phyloP scores from a whole-genome alignment of 2,329 filamentous ascomycete species.

The Penicillium sp. region DNA sequence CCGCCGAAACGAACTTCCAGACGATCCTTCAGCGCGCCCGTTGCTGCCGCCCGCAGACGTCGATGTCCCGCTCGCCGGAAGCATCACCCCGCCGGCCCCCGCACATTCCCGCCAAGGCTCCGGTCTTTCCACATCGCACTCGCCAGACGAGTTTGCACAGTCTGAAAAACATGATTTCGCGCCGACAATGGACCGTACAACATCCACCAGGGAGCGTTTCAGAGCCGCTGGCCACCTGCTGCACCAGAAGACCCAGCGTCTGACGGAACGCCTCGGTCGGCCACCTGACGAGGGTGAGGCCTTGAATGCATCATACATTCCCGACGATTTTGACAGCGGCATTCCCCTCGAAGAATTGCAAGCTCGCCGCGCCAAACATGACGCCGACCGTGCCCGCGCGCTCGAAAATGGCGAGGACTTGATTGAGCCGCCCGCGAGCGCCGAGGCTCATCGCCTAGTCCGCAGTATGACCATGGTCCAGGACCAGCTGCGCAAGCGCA shows the following conservation, averaged over 20 bases:
- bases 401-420: conserved; percentile 21
- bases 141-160: conserved; percentile 6
- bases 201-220: conserved; percentile 28
- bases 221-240: conserved; percentile 31
- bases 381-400: conserved; percentile 18
- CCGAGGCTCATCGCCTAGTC: conserved; percentile 43
- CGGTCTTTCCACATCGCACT: conserved; percentile 11
- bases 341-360: conserved; percentile 24
- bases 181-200: conserved; percentile 10
- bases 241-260: conserved; percentile 30
- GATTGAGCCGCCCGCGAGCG: conserved; percentile 27
- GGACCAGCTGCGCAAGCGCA: conserved; percentile 26
- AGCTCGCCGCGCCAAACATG: conserved; percentile 21
- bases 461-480: conserved; percentile 36
- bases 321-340: conserved; percentile 32
- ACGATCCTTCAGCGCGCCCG: conserved; percentile 12
- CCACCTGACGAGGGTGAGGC: conserved; percentile 34
- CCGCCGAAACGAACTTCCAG: neutral
- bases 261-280: conserved; percentile 35
- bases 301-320: conserved; percentile 30
- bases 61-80: conserved; percentile 20
- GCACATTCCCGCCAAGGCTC: conserved; percentile 19
- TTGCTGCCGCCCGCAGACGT: conserved; percentile 17
- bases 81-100: conserved; percentile 26
- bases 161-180: conserved; percentile 15